Conservation (phyloP, 441 rosid species). For the Omphalea diandra region DNA sequence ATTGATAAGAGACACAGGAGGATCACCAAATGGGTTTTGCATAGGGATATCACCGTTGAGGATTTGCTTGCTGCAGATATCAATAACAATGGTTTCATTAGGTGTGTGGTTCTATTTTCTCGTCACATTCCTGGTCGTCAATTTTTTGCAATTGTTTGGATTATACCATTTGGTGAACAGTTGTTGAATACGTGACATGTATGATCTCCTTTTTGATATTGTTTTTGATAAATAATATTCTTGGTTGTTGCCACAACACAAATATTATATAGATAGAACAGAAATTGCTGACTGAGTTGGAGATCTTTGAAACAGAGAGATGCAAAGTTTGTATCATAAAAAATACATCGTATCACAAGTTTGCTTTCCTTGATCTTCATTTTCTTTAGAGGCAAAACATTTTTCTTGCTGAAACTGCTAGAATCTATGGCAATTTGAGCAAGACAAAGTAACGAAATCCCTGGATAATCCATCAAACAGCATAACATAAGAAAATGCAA, state of each 20-base stretch:
- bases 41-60: conserved; percentile 70
- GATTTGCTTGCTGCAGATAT: conserved; percentile 79
- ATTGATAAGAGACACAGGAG: conserved; percentile 74
- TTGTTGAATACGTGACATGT: not conserved
- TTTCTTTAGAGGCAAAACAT: not conserved
- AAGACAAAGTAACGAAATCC: not conserved
- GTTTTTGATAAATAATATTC: no score
- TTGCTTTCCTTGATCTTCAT: not conserved
- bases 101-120: conserved; percentile 39
- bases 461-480: not conserved
- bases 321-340: not conserved
- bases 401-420: not conserved
- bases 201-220: not conserved
- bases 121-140: conserved; percentile 6
- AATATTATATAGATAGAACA: not conserved
- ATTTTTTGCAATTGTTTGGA: not conserved
- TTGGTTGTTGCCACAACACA: not conserved
- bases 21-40: conserved; percentile 67
- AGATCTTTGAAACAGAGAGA: not conserved
- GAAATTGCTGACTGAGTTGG: conserved; percentile 2
- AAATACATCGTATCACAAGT: not conserved
- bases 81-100: conserved; percentile 73
- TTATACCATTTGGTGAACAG: not conserved
- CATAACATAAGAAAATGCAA: no score
- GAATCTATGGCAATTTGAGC: not conserved